A percentile compares a stretch with the other conserved stretches of the same genome.
These are phyloP conservation scores for Mollisiaceae sp. DNA, from an alignment of 2,329 filamentous ascomycete genomes.

Conservation along the genomic window DNA sequence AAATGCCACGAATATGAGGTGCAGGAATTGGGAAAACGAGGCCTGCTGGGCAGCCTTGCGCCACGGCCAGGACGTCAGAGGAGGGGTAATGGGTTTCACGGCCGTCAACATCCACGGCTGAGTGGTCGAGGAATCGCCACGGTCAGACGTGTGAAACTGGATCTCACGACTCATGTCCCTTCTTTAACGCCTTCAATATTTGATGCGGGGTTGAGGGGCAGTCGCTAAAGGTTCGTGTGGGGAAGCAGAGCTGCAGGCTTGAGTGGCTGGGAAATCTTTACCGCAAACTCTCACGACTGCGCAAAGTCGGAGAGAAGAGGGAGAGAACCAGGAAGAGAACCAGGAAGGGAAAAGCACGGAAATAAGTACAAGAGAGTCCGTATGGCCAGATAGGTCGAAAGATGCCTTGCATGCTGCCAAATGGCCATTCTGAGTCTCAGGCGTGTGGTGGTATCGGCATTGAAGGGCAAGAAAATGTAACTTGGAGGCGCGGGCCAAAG, in stretches of 20 bases:
- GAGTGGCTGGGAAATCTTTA: not conserved
- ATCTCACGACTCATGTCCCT: not conserved
- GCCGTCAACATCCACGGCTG: conserved; percentile 4
- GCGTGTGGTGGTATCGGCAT: not conserved
- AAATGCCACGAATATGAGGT: conserved; percentile 26
- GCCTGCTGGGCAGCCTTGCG: conserved; percentile 17
- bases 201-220: conserved; percentile 1
- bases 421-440: not conserved
- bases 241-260: not conserved
- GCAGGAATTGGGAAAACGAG: conserved; percentile 21
- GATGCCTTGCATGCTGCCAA: not conserved
- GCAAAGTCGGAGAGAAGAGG: not conserved
- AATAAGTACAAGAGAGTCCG: not conserved
- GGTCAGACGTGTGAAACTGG: not conserved
- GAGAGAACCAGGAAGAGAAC: too few relatives aligned
- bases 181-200: not conserved
- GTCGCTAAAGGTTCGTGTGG: not conserved
- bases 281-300: not conserved
- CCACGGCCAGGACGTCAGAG: conserved; percentile 11
- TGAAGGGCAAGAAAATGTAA: not conserved
- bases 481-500: not conserved
- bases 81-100: conserved; percentile 5
- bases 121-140: not conserved
- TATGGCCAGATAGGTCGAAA: not conserved
- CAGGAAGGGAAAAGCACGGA: not conserved